These are phyloP conservation scores for Cyathus striatus DNA, from an alignment of 768 basidiomycete species.

Conservation along the genomic window DNA sequence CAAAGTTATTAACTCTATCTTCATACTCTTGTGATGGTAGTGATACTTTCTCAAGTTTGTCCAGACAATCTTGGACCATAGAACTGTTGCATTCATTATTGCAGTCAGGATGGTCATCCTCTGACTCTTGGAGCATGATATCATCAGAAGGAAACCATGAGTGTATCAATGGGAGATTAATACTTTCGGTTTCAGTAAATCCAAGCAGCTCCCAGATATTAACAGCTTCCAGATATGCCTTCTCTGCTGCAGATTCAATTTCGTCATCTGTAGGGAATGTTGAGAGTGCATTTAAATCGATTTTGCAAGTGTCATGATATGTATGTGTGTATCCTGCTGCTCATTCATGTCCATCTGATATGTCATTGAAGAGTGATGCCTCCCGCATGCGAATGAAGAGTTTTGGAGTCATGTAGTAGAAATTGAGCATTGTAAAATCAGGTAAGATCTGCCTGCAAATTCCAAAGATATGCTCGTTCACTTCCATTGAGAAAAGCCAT, in stretches of 20 bases:
- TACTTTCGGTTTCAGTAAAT: conserved; percentile 1
- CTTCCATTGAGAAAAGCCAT: conserved; percentile 28
- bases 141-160: background rate
- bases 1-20: no score
- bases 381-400: conserved; percentile 12
- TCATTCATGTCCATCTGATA: conserved; percentile 2
- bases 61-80: no score
- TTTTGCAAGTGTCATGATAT: conserved; percentile 11
- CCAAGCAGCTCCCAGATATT: conserved; percentile 10
- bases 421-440: conserved; percentile 29
- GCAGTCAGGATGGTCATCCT: no score
- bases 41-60: no score
- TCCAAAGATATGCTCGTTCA: conserved; percentile 29
- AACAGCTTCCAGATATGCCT: conserved; percentile 11
- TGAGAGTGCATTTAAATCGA: conserved; percentile 11
- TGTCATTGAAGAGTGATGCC: background rate
- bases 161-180: background rate
- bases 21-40: no score
- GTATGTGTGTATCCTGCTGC: conserved; percentile 10
- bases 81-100: no score
- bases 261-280: conserved; percentile 14
- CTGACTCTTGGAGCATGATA: no score
- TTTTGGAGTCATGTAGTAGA: conserved; percentile 21
- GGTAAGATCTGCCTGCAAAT: conserved; percentile 17
- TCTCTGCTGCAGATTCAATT: conserved; percentile 4